Conservation (phyloP, 768 basidiomycete genomes). For the Nidularia sp. region DNA sequence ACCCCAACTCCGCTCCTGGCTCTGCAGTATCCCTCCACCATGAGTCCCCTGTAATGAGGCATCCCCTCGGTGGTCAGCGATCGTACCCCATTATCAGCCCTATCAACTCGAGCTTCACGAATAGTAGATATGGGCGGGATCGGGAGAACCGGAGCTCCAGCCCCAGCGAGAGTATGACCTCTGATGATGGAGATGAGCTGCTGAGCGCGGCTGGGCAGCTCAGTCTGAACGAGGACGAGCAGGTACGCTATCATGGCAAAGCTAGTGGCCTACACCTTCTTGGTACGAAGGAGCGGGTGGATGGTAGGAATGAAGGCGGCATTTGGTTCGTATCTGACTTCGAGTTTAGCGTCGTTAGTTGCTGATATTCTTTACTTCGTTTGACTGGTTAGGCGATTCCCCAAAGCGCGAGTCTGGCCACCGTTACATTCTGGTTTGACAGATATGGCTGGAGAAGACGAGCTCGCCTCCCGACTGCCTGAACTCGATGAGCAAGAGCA, state of each 20-base stretch:
- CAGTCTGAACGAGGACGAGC: conserved; percentile 81
- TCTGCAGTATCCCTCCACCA: conserved; percentile 17
- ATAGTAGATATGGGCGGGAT: conserved; percentile 2
- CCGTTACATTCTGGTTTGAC: conserved; percentile 36
- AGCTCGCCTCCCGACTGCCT: conserved; percentile 46
- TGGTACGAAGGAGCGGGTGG: conserved; percentile 53
- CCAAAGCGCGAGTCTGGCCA: conserved; percentile 88
- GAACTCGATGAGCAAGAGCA: conserved; percentile 56
- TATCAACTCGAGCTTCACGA: conserved; percentile 4
- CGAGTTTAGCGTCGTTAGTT: conserved; percentile 2
- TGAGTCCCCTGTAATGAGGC: conserved; percentile 1
- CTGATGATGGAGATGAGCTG: conserved; percentile 37
- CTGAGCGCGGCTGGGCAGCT: conserved; percentile 80
- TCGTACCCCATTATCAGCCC: conserved; percentile 10
- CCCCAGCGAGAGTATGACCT: conserved; percentile 22
- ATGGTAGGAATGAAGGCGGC: conserved; percentile 69
- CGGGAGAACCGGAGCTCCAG: conserved; percentile 26
- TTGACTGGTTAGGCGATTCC: conserved; percentile 72
- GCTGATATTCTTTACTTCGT: conserved; percentile 3
- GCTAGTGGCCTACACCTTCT: conserved; percentile 77
- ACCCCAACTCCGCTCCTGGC: conserved; percentile 12
- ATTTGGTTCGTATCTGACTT: conserved; percentile 51
- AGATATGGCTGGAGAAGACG: conserved; percentile 26
- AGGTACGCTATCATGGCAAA: conserved; percentile 85
- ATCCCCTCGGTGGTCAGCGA: background rate